These are phyloP conservation scores for Ganoderma meredithae DNA, from an alignment of 1,284 basidiomycete genomes.

Conservation along the genomic window DNA sequence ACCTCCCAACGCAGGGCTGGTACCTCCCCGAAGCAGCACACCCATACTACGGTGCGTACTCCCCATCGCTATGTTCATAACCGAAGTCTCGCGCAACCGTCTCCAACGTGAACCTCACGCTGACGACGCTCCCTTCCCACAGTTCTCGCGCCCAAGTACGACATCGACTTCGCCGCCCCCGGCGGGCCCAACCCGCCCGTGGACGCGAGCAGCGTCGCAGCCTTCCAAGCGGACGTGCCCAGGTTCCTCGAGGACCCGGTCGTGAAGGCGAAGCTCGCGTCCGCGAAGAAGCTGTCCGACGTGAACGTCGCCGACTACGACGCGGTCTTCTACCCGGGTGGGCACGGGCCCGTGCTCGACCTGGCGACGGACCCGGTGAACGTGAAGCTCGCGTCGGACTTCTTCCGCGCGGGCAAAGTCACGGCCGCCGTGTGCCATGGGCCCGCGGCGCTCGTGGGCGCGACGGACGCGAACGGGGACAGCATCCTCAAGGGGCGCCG, in stretches of 20 bases:
- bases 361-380: slow-evolving; percentile 65
- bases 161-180: slow-evolving; percentile 77
- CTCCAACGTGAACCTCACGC: not conserved
- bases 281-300: slow-evolving; percentile 67
- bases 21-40: slow-evolving; percentile 83
- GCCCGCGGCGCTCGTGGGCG: slow-evolving; percentile 66
- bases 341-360: slow-evolving; percentile 78
- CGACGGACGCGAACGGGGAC: slow-evolving; percentile 59
- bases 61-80: not conserved
- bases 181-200: slow-evolving; percentile 77
- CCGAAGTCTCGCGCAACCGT: not conserved
- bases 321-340: slow-evolving; percentile 83
- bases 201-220: slow-evolving; percentile 67
- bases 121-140: not conserved
- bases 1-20: slow-evolving; percentile 57
- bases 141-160: slow-evolving; percentile 60
- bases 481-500: slow-evolving; percentile 69
- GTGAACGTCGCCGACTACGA: slow-evolving; percentile 70
- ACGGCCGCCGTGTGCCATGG: slow-evolving; percentile 81
- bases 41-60: slow-evolving; percentile 66
- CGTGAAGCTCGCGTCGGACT: slow-evolving; percentile 66
- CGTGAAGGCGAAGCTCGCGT: slow-evolving; percentile 64
- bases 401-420: slow-evolving; percentile 67
- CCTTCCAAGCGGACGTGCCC: slow-evolving; percentile 63
- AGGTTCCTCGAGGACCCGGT: slow-evolving; percentile 66